These are phyloP conservation scores for Bipolaris bicolor DNA, from an alignment of 2,329 filamentous ascomycete genomes.

Conservation along the genomic window DNA sequence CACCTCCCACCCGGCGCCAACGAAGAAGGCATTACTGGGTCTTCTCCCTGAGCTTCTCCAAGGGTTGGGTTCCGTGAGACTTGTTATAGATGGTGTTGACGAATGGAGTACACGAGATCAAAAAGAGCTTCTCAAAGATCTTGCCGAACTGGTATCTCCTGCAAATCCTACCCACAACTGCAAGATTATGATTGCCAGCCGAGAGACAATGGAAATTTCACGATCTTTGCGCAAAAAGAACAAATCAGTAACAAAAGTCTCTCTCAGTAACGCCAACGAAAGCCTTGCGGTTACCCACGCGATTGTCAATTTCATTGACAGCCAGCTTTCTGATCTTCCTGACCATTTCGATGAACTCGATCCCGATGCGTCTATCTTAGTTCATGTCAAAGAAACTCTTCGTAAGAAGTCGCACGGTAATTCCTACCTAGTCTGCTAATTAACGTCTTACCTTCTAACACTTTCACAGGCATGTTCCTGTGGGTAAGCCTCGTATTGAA, in stretches of 20 bases:
- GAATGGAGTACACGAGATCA: conserved; percentile 13
- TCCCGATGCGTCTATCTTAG: conserved; percentile 5
- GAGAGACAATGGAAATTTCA: neutral
- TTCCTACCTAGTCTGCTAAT: neutral
- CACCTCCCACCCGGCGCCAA: conserved; percentile 4
- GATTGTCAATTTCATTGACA: conserved; percentile 14
- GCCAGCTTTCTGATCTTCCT: conserved; percentile 10
- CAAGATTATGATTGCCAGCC: conserved; percentile 8
- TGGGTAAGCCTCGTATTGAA: conserved; percentile 9
- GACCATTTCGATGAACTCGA: conserved; percentile 15
- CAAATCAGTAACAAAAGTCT: conserved; percentile 2
- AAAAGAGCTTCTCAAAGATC: conserved; percentile 8
- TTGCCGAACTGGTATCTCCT: conserved; percentile 7
- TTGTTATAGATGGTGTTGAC: conserved; percentile 24
- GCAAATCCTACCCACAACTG: conserved; percentile 8
- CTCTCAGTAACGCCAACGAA: conserved; percentile 10
- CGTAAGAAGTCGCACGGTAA: conserved; percentile 17
- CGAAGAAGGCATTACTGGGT: conserved; percentile 10
- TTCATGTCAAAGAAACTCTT: conserved; percentile 6
- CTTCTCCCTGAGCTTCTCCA: conserved; percentile 15
- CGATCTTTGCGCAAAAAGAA: conserved; percentile 4
- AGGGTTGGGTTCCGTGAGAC: conserved; percentile 12
- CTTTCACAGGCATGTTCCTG: conserved; percentile 12
- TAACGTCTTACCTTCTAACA: neutral
- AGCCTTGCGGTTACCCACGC: conserved; percentile 5